Evolutionary conservation across 345 rosid species (phyloP), one percentile per base, ranked within the genome.

Genomic region (Salix purpurea): DNA sequence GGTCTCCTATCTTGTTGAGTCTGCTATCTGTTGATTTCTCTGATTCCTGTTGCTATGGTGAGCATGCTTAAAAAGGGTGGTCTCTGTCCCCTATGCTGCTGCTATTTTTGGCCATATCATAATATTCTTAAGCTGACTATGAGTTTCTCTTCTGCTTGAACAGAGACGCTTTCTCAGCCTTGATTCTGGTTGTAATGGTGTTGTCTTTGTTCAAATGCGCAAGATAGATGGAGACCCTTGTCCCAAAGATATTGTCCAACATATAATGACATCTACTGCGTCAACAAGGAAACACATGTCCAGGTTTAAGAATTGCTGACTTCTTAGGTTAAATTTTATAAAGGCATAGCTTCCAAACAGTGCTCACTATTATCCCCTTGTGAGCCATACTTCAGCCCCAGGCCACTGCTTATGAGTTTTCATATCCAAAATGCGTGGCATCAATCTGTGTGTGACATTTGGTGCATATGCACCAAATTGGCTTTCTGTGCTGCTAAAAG

Each of bases 101-200:
- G 2, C 28, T 58, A 58, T 23, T 58, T 54, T 58, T 58, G 24
- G 11, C 26, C 26, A 58, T 36, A 66, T 19, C 23, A 66, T 66
- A 26, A 36, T 36, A 34, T 30, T 34, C 14, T 48, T 69, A 12
- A 36, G 21, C 36, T 78, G 62, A 73, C 34, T 44, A 12, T 66
- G 8, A 16, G 50, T 76, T 68, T 16, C 65, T 48, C 65, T 77
- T 10, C 23, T 87, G 66, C 75, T 78, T 54, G 23, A 65, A 65
- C 84, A 96, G 99, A 92, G 98, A 84, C 91, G 88, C 67, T 92
- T 96, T 82, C 46, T 84, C 80, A 87, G 81, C 86, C 91, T 96
- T 72, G 99, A 94, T 87, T 89, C 95, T 7, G 97, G 99, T 62
- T 94, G 98, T 80, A 94, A 92, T 58, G 99, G 99, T 73, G 87